phyloP scores from a whole-genome alignment of 164 flowering plant species.

The Vitis amurensis region DNA sequence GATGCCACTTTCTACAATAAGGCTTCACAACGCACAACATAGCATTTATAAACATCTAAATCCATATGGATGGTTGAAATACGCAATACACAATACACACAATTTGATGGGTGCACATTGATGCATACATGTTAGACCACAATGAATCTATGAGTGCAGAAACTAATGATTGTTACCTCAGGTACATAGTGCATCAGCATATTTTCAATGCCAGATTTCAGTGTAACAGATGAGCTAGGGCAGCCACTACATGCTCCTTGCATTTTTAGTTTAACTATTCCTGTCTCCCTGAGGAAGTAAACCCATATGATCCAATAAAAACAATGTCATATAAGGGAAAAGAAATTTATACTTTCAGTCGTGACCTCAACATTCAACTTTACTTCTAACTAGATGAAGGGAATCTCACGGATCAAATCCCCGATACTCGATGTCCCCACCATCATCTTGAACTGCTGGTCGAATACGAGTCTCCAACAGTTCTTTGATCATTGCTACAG shows the following conservation, averaged over 20 bases:
- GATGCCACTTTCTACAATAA: too few relatives aligned
- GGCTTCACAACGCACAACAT: too few relatives aligned
- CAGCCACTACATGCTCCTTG: conserved; percentile 99
- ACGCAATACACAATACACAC: too few relatives aligned
- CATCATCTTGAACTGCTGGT: conserved; percentile 98
- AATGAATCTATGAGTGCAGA: not conserved
- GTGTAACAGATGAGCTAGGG: conserved; percentile 97
- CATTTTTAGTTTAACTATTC: conserved; percentile 83
- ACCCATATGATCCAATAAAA: not conserved
- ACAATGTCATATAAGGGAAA: not conserved
- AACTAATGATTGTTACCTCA: conserved; percentile 51
- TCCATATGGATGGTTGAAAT: too few relatives aligned
- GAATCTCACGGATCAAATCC: conserved; percentile 75
- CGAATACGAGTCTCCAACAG: conserved; percentile 90
- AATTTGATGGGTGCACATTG: too few relatives aligned
- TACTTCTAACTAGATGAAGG: not conserved
- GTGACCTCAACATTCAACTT: not conserved
- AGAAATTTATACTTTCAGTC: not conserved
- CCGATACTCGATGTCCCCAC: conserved; percentile 89
- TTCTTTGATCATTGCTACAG: conserved; percentile 98
- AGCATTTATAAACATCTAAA: too few relatives aligned
- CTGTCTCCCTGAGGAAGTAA: conserved; percentile 63
- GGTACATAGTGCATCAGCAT: conserved; percentile 98
- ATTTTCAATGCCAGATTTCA: conserved; percentile 96
- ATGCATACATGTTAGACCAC: too few relatives aligned